These are phyloP conservation scores for Eutrema japonicum DNA, from an alignment of 345 rosid species.

Conservation along the genomic window DNA sequence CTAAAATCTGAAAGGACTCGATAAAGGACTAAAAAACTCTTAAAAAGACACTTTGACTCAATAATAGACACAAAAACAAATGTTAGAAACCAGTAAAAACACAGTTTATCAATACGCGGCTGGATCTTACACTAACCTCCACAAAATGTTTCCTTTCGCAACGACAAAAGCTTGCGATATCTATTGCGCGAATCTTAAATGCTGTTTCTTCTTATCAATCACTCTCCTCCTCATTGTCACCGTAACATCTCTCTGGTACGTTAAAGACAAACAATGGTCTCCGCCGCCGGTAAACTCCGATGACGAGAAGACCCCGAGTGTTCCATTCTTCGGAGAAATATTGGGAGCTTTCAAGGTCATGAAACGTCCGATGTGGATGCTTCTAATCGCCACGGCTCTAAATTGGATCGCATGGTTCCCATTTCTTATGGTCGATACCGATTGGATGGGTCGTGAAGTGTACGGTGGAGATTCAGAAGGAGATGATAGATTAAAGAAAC, in stretches of 20 bases:
- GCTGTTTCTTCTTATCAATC: slow-evolving; percentile 70
- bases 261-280: too few relatives aligned
- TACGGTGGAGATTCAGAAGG: slow-evolving; percentile 70
- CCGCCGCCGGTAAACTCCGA: too few relatives aligned
- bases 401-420: slow-evolving; percentile 96
- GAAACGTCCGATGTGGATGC: slow-evolving; percentile 67
- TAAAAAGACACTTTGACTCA: too few relatives aligned
- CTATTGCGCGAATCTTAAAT: slow-evolving; percentile 83
- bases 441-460: slow-evolving; percentile 92
- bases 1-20: too few relatives aligned
- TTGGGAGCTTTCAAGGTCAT: too few relatives aligned
- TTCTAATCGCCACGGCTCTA: slow-evolving; percentile 63
- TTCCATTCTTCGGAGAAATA: too few relatives aligned
- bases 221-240: slow-evolving; percentile 51
- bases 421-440: slow-evolving; percentile 74
- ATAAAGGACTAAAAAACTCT: too few relatives aligned
- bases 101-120: too few relatives aligned
- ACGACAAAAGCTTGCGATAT: slow-evolving; percentile 66
- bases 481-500: slow-evolving; percentile 39
- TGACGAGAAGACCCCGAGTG: too few relatives aligned
- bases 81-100: too few relatives aligned
- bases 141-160: slow-evolving; percentile 49
- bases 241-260: slow-evolving; percentile 42
- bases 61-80: too few relatives aligned
- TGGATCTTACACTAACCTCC: slow-evolving; percentile 56